These are phyloP conservation scores for Spinacia oleracea DNA, from an alignment of 179 eudicot genomes.

Conservation along the genomic window DNA sequence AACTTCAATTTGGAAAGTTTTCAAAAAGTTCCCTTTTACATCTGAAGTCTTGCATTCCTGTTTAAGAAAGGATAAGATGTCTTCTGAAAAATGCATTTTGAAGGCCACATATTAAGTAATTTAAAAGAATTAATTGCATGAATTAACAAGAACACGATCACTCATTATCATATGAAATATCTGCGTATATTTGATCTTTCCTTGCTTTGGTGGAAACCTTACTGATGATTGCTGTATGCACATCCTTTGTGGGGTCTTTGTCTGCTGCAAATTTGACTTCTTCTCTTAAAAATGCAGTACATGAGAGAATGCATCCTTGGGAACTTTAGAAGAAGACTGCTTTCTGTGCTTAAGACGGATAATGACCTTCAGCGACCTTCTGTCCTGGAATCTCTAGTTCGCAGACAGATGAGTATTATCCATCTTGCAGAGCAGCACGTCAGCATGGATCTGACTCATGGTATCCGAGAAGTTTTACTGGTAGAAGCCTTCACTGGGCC, in stretches of 20 bases:
- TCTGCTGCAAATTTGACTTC: background rate
- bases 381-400: conserved; percentile 75
- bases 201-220: conserved; percentile 15
- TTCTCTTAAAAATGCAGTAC: conserved; percentile 58
- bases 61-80: background rate
- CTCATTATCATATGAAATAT: background rate
- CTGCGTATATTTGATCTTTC: background rate
- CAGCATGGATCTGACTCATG: conserved; percentile 97
- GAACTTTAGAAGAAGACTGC: conserved; percentile 86
- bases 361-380: conserved; percentile 96
- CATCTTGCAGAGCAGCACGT: conserved; percentile 96
- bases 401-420: conserved; percentile 74
- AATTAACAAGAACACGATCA: background rate
- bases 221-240: background rate
- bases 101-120: background rate
- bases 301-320: conserved; percentile 99
- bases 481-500: conserved; percentile 85
- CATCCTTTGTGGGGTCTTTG: background rate
- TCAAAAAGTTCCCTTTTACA: background rate
- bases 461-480: conserved; percentile 85
- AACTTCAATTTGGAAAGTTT: background rate
- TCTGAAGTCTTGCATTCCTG: background rate
- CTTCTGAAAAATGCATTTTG: background rate
- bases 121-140: background rate
- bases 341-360: conserved; percentile 78